Evolutionary conservation across 2,329 filamentous ascomycete species (phyloP).

Genomic region (Sporothrix sp.): DNA sequence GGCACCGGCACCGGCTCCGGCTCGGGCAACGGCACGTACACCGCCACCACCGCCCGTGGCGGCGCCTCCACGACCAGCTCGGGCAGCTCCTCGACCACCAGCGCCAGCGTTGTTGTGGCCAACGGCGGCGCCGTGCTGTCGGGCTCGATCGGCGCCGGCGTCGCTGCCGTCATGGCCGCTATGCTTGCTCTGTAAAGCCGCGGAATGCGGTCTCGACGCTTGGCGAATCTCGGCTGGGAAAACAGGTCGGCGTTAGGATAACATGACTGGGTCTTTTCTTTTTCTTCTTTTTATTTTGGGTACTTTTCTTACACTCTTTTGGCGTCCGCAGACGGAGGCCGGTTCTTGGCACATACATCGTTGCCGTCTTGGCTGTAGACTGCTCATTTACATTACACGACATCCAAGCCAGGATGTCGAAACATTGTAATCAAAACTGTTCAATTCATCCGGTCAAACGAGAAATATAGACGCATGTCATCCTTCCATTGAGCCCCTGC

Average conservation of each 20-base stretch:
- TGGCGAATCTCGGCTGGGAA: not conserved
- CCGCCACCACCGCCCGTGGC: slow-evolving; percentile 19
- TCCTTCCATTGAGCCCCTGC: not conserved
- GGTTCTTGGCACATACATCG: not conserved
- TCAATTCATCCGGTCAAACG: too few species aligned
- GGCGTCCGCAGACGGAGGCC: not conserved
- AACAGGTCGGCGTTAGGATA: slow-evolving; percentile 1
- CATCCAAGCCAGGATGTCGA: too few species aligned
- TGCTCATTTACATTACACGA: too few species aligned
- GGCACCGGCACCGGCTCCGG: slow-evolving; percentile 15
- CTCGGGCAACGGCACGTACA: slow-evolving; percentile 22
- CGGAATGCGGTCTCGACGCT: not conserved
- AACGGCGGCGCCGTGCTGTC: slow-evolving; percentile 18
- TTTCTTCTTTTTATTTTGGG: not conserved
- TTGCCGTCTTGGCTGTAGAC: too few species aligned
- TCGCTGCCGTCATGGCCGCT: slow-evolving; percentile 24
- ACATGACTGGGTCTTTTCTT: not conserved
- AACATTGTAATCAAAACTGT: too few species aligned
- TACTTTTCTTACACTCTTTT: not conserved
- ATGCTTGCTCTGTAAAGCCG: slow-evolving; percentile 27
- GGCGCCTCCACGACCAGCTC: slow-evolving; percentile 16
- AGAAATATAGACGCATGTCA: too few species aligned
- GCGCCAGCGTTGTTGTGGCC: slow-evolving; percentile 21
- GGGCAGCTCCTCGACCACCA: slow-evolving; percentile 19
- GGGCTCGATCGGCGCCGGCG: slow-evolving; percentile 23